Base-by-base conservation (phyloP, 1,139 yeast species). In the Geotrichum fermentans region DNA sequence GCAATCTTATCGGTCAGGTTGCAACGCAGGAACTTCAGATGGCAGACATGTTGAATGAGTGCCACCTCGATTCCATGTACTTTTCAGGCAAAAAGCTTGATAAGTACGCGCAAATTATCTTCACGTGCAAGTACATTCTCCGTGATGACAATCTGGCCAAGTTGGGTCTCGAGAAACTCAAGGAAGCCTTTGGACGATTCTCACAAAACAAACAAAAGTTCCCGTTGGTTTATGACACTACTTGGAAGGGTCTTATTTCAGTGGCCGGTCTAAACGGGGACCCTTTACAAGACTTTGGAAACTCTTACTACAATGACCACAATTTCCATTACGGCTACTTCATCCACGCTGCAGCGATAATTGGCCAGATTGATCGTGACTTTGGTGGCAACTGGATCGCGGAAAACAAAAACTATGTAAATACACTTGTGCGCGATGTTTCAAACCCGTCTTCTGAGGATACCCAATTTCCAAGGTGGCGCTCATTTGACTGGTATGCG, bases 281-380 rank as follows among this genome's bases (percentile, higher is more conserved):
- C 55, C 71, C 77, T 5, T 55, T 55, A 47, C 77, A 77, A 43
- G 84, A 81, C 57, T 83, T 70, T 62, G 90, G 89, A 16, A 71
- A 79, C 55, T 73, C 80, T 11, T 79, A 74, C 62, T 83, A 83
- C 64, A 82, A 82, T 58, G 89, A 83, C 63, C 89, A 80, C 61
- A 88, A 82, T 60, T 83, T 82, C 76, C 89, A 83, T 60, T 83
- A 80, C 59, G 88, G 88, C 16, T 83, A 82, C 63, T 76, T 76
- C 53, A 72, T 83, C 50, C 88, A 82, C 58, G 83, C 88, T 6
- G 88, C 88, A 10, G 89, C 90, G 1, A 73, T 82, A 37, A 73
- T 83, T 49, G 89, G 83, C 11, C 71, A 74, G 53, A 71, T 82
- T 45, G 90, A 84, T 64, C 61, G 67, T 20, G 71, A 75, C 53